These are phyloP conservation scores for Leccinum olivaceopallidum DNA, from an alignment of 768 basidiomycete species.

Conservation along the genomic window DNA sequence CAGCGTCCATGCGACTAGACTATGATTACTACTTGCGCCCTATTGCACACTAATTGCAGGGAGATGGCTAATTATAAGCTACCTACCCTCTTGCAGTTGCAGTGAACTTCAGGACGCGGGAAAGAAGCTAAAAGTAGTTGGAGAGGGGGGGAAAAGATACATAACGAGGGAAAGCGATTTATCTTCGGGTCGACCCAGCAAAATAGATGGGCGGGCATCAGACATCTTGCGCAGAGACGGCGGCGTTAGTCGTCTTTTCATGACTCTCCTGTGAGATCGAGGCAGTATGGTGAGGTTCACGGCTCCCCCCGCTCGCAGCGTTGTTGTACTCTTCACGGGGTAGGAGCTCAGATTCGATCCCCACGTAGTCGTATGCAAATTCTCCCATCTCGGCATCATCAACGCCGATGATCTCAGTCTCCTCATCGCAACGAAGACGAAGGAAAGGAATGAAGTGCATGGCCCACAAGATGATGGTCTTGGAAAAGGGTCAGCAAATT, in stretches of 20 bases:
- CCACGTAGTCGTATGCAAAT: conserved; percentile 86
- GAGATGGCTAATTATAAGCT: not conserved
- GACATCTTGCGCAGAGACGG: not conserved
- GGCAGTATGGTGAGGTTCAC: conserved; percentile 35
- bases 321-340: conserved; percentile 33
- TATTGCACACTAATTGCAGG: not conserved
- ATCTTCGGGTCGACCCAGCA: too few relatives aligned
- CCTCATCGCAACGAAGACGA: conserved; percentile 64
- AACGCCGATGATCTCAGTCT: conserved; percentile 78
- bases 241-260: conserved; percentile 21
- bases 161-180: not conserved
- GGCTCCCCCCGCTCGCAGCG: conserved; percentile 29
- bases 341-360: conserved; percentile 55
- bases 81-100: not conserved
- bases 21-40: not conserved
- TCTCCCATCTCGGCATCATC: conserved; percentile 92
- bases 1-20: not conserved
- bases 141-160: not conserved
- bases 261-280: conserved; percentile 30
- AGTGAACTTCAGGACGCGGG: not conserved
- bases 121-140: not conserved
- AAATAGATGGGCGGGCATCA: not conserved
- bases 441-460: conserved; percentile 88
- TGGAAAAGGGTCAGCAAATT: not conserved
- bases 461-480: conserved; percentile 82